These are phyloP conservation scores for Pythium dissotocum DNA, from an alignment of 352 stramenopile species.

Conservation along the genomic window DNA sequence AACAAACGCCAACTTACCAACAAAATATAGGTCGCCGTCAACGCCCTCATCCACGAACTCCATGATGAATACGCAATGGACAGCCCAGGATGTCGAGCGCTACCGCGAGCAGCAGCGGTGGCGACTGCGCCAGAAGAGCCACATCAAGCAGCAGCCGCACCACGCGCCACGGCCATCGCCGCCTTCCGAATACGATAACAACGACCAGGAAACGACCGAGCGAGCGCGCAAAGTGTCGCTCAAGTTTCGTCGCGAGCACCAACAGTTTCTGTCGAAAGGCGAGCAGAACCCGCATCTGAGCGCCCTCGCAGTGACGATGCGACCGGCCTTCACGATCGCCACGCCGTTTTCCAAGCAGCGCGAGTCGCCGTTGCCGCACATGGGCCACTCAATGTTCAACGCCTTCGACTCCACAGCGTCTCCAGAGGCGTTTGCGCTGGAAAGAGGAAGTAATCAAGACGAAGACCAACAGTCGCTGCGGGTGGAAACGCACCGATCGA, in stretches of 20 bases:
- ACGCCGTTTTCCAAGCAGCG: neutral
- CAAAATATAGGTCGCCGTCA: neutral
- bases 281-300: constrained; percentile 7
- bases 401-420: constrained; percentile 31
- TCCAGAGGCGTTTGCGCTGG: constrained; percentile 26
- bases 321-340: constrained; percentile 14
- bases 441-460: constrained; percentile 17
- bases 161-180: neutral
- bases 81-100: constrained; percentile 31
- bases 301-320: constrained; percentile 17
- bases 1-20: neutral
- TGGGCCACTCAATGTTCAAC: constrained; percentile 25
- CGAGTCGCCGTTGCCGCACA: constrained; percentile 26
- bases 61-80: constrained; percentile 26
- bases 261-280: constrained; percentile 19
- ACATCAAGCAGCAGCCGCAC: constrained; percentile 5
- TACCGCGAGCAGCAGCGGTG: constrained; percentile 28
- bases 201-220: constrained; percentile 9
- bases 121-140: constrained; percentile 22
- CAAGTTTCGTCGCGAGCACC: constrained; percentile 25
- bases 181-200: neutral
- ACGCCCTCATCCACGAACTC: neutral
- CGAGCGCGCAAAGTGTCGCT: constrained; percentile 28
- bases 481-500: neutral
- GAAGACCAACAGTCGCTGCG: constrained; percentile 7